phyloP scores from a whole-genome alignment of 1,284 basidiomycete genomes.

The Athelia psychrophila region DNA sequence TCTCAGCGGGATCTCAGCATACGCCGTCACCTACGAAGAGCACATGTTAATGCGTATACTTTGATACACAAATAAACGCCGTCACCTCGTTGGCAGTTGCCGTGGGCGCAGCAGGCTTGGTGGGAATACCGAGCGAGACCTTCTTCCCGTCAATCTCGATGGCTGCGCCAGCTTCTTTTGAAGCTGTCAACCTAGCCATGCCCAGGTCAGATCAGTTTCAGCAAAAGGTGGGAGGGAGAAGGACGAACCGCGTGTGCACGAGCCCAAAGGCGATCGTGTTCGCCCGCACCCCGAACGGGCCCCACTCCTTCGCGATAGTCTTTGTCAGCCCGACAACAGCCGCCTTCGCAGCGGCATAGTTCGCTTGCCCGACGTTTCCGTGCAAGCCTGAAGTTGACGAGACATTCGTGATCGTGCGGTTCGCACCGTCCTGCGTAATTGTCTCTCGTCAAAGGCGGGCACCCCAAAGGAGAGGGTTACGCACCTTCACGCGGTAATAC shows the following conservation, averaged over 20 bases:
- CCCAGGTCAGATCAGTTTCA: slow-evolving; percentile 20
- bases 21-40: slow-evolving; percentile 11
- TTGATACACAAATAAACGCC: slow-evolving; percentile 33
- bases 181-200: slow-evolving; percentile 52
- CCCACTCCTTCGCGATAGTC: slow-evolving; percentile 89
- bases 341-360: slow-evolving; percentile 80
- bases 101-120: slow-evolving; percentile 28
- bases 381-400: slow-evolving; percentile 78
- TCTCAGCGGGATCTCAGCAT: slow-evolving; percentile 60
- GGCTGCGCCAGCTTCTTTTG: slow-evolving; percentile 73
- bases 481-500: slow-evolving; percentile 77
- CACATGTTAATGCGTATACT: too few relatives aligned
- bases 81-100: slow-evolving; percentile 15
- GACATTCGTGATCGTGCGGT: slow-evolving; percentile 77
- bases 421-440: slow-evolving; percentile 53
- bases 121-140: slow-evolving; percentile 78
- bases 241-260: slow-evolving; percentile 63
- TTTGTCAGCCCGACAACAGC: slow-evolving; percentile 79
- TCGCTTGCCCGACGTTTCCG: slow-evolving; percentile 83
- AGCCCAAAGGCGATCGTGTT: slow-evolving; percentile 81
- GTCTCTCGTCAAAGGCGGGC: background rate
- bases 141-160: slow-evolving; percentile 85
- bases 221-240: too few relatives aligned
- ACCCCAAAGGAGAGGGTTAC: too few relatives aligned
- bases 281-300: slow-evolving; percentile 75